Base-by-base conservation (phyloP, 495 filamentous ascomycete species). In the Aspergillus affinis region DNA sequence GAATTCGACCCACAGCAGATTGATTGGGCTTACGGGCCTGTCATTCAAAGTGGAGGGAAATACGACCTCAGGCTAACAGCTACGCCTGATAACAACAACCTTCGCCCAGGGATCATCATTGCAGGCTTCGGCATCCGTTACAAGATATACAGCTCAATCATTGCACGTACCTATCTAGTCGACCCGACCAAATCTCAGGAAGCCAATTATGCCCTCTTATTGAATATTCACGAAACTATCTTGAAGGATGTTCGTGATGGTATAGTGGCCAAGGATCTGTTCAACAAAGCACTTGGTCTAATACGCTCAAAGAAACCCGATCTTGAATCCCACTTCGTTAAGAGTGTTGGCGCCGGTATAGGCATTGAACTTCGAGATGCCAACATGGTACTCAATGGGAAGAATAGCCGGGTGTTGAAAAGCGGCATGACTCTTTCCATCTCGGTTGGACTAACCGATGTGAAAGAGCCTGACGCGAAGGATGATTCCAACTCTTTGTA, bases 351-450 rank as follows among this genome's bases (percentile, higher is more conserved):
- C 51, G 87, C 84, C 47, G 94, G 92, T 23, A 92, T 98, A 65
- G 94, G 94, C 58, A 92, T 98, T 47, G 94, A 99, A 78, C 87
- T 86, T 51, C 85, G 88, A 58, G 94, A 99, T 69, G 71, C 82
- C 2, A 92, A 88, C 5, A 82, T 98, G 58, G 68, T 92, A 4
- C 79, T 99, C 29, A 96, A 89, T 68, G 88, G 79, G 55, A 97
- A 97, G 75, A 96, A 90, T 70, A 84, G 78, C 23, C 81, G 92
- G 15, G 81, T 85, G 26, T 72, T 99, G 53, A 94, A 91, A 70
- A 95, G 97, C 69, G 95, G 95, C 63, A 99, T 98, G 94, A 98
- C 95, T 4, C 81, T 99, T 47, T 88, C 86, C 66, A 82, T 99
- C 62, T 91, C 88, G 9, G 88, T 93, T 45, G 92, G 94, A 2